Percentiles rank a stretch among this genome's conserved stretches.
These are phyloP conservation scores for Microsporum audouinii DNA, from an alignment of 2,329 filamentous ascomycete genomes.

Conservation along the genomic window DNA sequence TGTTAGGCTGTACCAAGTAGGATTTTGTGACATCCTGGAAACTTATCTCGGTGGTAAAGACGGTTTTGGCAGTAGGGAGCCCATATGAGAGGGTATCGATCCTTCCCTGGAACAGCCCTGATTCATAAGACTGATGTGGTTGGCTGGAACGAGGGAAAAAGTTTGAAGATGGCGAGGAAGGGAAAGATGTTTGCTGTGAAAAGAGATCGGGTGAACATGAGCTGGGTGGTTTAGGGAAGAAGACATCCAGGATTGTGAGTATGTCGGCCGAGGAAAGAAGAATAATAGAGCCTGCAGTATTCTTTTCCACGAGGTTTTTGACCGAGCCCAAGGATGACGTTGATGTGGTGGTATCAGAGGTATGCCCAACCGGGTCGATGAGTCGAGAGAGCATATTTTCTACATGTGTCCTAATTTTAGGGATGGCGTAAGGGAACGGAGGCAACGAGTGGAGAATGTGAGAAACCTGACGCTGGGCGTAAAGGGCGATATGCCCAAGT, in stretches of 20 bases:
- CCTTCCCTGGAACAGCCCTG: conserved; percentile 25
- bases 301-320: conserved; percentile 1
- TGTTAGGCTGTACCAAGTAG: conserved; percentile 10
- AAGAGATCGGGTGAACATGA: conserved; percentile 17
- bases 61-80: conserved; percentile 18
- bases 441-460: conserved; percentile 58
- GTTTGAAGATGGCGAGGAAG: conserved; percentile 20
- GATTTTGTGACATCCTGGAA: conserved; percentile 16
- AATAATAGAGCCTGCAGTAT: conserved; percentile 1
- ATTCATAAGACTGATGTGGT: conserved; percentile 18
- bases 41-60: conserved; percentile 25
- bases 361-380: conserved; percentile 2
- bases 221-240: conserved; percentile 51
- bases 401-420: conserved; percentile 25
- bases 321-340: neutral
- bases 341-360: neutral
- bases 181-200: conserved; percentile 17
- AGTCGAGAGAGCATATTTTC: conserved; percentile 27
- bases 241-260: conserved; percentile 65
- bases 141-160: conserved; percentile 17
- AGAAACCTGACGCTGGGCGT: conserved; percentile 66
- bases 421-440: conserved; percentile 27
- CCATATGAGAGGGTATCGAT: conserved; percentile 20
- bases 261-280: conserved; percentile 58
- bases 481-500: conserved; percentile 62